Evolutionary conservation across 495 filamentous ascomycete species (phyloP).

Genomic region (Viridothelium virens): DNA sequence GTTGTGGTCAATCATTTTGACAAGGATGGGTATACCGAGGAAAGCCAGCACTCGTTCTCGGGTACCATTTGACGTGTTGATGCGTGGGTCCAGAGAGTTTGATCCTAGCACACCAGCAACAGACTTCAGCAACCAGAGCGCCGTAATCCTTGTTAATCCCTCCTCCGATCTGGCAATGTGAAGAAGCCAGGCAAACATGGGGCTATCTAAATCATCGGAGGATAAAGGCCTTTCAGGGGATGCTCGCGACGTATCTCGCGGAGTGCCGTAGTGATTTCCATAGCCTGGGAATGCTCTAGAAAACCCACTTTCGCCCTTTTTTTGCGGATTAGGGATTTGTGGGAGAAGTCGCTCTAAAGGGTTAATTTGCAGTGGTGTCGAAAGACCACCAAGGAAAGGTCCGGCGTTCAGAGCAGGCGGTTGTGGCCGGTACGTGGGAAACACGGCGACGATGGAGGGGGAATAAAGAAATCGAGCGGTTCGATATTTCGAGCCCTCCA

Average conservation of each 20-base stretch:
- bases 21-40: conserved; percentile 34
- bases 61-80: conserved; percentile 20
- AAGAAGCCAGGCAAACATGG: conserved; percentile 77
- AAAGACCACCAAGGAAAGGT: conserved; percentile 8
- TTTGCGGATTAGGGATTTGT: conserved; percentile 27
- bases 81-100: conserved; percentile 6
- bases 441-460: conserved; percentile 53
- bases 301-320: conserved; percentile 26
- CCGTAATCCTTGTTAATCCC: conserved; percentile 62
- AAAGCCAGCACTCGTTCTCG: conserved; percentile 32
- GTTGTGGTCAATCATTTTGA: conserved; percentile 32
- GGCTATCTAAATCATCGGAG: conserved; percentile 57
- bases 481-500: conserved; percentile 69
- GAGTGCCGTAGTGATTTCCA: background rate
- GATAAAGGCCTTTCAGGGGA: conserved; percentile 8
- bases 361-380: conserved; percentile 13
- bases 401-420: background rate
- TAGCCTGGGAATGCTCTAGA: conserved; percentile 35
- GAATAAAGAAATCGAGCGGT: conserved; percentile 72
- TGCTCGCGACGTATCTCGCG: conserved; percentile 4
- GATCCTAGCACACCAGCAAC: conserved; percentile 20
- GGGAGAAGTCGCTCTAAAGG: conserved; percentile 32
- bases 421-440: conserved; percentile 16
- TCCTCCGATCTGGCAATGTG: conserved; percentile 54
- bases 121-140: conserved; percentile 60